Evolutionary conservation across 2,329 filamentous ascomycete species (phyloP), one percentile per base, ranked within the genome.

Genomic region (Aureobasidium sp.): DNA sequence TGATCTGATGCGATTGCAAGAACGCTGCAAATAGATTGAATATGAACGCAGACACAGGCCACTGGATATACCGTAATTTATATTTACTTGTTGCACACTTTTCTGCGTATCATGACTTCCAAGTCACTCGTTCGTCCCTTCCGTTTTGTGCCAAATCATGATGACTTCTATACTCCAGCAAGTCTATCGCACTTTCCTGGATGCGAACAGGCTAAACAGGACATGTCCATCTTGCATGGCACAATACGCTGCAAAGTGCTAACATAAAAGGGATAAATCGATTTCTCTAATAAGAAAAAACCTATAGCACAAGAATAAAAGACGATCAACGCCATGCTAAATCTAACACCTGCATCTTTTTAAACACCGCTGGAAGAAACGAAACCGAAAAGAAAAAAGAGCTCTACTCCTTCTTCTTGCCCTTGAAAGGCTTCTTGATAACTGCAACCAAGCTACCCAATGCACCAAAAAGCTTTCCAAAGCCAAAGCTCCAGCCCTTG

Each of bases 401-500:
- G 5, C 17, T 52, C 41, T 63, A 37, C 56, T 63, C 37, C 45
- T 64, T 58, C 59, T 60, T 61, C 39, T 62, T 63, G 31, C 49
- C 5, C 57, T 64, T 63, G 61, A 76, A 70, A 15, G 69, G 67
- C 61, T 67, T 67, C 71, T 76, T 76, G n/a, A 75, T 59, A 7
- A 63, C 52, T 5, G 66, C 72, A 45, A 79, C 66, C 39, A 73
- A 49, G 69, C 75, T 78, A 2, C 78, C 81, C n/a, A 79, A 56
- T 1, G 65, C 66, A 1, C 78, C 76, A 70, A 86, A 86, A 2
- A 88, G 29, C 47, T 74, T 75, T 0, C 83, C 83, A 63, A 90
- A 79, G 0, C 87, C 88, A 72, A 91, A 91, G 25, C 75, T 82
- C 87, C 87, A 91, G 8, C 86, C 82, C 66, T 81, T 81, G 61